These are phyloP conservation scores for Blepharisma stoltei DNA, from an alignment of 73 alveolate genomes.

Conservation along the genomic window DNA sequence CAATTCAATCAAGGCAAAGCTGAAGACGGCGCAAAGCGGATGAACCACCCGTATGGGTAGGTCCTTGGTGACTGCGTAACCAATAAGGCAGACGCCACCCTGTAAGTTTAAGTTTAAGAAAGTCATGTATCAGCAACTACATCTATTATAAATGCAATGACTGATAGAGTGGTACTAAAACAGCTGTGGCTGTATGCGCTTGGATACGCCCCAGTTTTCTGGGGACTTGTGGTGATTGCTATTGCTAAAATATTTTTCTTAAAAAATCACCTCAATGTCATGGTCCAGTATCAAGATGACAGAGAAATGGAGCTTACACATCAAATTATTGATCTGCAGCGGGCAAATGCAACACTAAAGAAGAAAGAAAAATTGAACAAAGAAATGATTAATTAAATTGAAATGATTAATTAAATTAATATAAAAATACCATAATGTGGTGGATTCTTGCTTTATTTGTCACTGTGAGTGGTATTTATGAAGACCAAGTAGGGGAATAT, in stretches of 20 bases:
- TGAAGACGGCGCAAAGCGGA: too few species aligned
- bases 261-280: not conserved
- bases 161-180: not conserved
- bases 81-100: too few species aligned
- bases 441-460: not conserved
- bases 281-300: not conserved
- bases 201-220: slow-evolving; percentile 25
- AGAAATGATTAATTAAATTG: too few species aligned
- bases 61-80: too few species aligned
- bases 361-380: slow-evolving; percentile 20
- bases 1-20: too few species aligned
- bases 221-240: not conserved
- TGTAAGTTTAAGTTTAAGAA: too few species aligned
- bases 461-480: not conserved
- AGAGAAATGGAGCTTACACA: not conserved
- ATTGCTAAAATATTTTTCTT: not conserved
- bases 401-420: too few species aligned
- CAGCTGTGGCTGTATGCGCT: not conserved
- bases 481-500: slow-evolving; percentile 19
- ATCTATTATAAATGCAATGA: not conserved
- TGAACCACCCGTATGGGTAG: too few species aligned
- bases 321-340: not conserved
- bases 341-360: not conserved
- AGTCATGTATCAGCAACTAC: not conserved
- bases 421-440: not conserved